A percentile compares a stretch with the other conserved stretches of the same genome.
phyloP scores from a whole-genome alignment of 2,329 filamentous ascomycete genomes.

The Aaosphaeria arxii region DNA sequence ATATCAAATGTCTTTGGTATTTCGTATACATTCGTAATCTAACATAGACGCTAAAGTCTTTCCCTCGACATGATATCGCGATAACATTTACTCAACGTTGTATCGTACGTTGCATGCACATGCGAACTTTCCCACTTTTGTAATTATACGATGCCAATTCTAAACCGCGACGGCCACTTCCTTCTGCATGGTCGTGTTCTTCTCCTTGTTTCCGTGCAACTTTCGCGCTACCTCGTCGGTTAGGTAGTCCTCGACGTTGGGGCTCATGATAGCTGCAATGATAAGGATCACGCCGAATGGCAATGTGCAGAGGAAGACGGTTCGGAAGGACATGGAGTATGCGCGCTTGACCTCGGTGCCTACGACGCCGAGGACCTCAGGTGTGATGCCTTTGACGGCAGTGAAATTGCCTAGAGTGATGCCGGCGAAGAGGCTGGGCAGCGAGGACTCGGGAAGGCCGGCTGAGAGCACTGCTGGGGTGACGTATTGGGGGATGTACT shows the following conservation, averaged over 20 bases:
- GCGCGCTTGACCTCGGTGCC: constrained; percentile 36
- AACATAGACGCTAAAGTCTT: no score
- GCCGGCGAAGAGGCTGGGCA: constrained; percentile 19
- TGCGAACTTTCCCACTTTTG: no score
- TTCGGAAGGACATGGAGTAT: constrained; percentile 44
- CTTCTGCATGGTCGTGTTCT: constrained; percentile 8
- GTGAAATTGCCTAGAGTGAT: constrained; percentile 21
- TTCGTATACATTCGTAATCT: no score
- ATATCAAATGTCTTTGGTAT: no score
- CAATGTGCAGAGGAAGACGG: constrained; percentile 44
- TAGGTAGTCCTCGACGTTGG: constrained; percentile 44
- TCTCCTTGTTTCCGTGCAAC: constrained; percentile 29
- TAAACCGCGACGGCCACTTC: constrained; percentile 12
- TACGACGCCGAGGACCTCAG: constrained; percentile 27
- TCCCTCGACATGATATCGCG: no score
- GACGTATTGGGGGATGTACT: constrained; percentile 25
- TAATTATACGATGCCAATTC: not conserved
- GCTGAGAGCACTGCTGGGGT: constrained; percentile 19
- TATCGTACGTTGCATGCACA: no score
- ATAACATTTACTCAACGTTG: no score
- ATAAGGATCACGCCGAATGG: constrained; percentile 37
- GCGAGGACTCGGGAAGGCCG: constrained; percentile 18
- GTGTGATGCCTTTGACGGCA: constrained; percentile 22
- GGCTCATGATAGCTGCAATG: constrained; percentile 36
- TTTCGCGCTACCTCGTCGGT: constrained; percentile 46